A percentile compares a stretch with the other conserved stretches of the same genome.
Conservation (phyloP, 495 filamentous ascomycete species). For the Platismatia glauca region DNA sequence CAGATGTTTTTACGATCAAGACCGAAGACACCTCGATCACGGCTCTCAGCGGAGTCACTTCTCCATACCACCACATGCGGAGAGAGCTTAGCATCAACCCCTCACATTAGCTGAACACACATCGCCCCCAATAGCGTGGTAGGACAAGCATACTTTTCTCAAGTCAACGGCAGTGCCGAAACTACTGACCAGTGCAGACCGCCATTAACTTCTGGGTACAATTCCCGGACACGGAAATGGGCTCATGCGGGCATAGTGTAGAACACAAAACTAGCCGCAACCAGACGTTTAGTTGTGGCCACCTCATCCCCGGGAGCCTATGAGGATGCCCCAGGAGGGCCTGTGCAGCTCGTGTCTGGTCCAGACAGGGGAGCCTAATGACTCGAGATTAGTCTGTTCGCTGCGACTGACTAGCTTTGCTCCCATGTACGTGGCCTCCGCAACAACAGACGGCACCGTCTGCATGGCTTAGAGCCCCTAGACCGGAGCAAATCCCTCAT, state of each 20-base stretch:
- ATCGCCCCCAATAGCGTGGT: not conserved
- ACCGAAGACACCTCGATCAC: not conserved
- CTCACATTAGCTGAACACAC: not conserved
- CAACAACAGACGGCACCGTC: not conserved
- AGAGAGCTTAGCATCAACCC: not conserved
- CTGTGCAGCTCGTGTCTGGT: not conserved
- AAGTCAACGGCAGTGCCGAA: not conserved
- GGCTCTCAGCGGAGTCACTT: not conserved
- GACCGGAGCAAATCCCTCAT: not conserved
- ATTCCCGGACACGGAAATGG: not conserved
- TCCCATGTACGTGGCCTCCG: not conserved
- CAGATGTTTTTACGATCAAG: not conserved
- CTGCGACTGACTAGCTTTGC: not conserved
- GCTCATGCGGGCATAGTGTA: slow-evolving; percentile 1
- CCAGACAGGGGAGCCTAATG: not conserved
- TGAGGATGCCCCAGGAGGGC: not conserved
- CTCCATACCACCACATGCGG: not conserved
- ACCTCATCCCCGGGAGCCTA: not conserved
- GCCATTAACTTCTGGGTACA: not conserved
- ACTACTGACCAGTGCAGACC: not conserved
- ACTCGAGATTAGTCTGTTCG: not conserved
- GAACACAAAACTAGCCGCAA: not conserved
- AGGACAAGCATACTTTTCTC: not conserved
- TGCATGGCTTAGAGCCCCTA: not conserved
- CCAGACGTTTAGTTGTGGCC: not conserved